Conservation (phyloP, 805 yeast species). For the Nakazawaea pomicola region DNA sequence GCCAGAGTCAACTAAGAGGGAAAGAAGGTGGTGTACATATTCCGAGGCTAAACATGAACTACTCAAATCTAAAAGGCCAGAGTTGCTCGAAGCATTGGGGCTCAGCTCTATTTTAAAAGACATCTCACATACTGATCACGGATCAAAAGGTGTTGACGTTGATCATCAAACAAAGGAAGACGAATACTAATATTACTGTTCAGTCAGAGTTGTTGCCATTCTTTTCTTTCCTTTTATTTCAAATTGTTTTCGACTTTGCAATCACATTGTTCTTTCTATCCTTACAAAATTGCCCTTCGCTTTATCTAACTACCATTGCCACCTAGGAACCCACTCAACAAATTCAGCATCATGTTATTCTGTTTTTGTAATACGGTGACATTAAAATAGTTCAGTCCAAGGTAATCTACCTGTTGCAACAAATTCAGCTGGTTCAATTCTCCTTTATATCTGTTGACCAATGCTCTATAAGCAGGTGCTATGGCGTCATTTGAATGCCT, state of each 20-base stretch:
- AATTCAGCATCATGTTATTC: constrained; percentile 55
- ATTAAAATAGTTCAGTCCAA: constrained; percentile 25
- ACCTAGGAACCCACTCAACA: constrained; percentile 70
- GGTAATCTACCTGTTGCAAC: constrained; percentile 21
- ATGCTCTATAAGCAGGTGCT: constrained; percentile 33
- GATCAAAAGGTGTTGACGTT: constrained; percentile 22
- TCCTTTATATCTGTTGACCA: constrained; percentile 35
- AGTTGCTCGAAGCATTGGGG: constrained; percentile 59
- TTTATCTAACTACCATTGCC: constrained; percentile 27
- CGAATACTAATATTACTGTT: constrained; percentile 24
- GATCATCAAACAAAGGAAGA: constrained; percentile 22
- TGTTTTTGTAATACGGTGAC: constrained; percentile 39
- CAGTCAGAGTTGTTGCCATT: neutral
- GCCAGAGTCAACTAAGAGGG: constrained; percentile 69
- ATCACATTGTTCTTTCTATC: too few relatives aligned
- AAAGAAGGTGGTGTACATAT: constrained; percentile 71
- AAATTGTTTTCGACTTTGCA: neutral
- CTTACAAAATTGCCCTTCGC: too few relatives aligned
- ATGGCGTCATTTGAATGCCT: constrained; percentile 37
- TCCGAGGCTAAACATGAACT: constrained; percentile 63
- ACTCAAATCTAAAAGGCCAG: constrained; percentile 54
- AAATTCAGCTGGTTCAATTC: constrained; percentile 18
- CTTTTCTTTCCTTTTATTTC: neutral
- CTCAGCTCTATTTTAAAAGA: constrained; percentile 46
- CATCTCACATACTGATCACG: constrained; percentile 18